Base-by-base conservation (phyloP, 768 basidiomycete genomes). In the Lactarius trivialis region DNA sequence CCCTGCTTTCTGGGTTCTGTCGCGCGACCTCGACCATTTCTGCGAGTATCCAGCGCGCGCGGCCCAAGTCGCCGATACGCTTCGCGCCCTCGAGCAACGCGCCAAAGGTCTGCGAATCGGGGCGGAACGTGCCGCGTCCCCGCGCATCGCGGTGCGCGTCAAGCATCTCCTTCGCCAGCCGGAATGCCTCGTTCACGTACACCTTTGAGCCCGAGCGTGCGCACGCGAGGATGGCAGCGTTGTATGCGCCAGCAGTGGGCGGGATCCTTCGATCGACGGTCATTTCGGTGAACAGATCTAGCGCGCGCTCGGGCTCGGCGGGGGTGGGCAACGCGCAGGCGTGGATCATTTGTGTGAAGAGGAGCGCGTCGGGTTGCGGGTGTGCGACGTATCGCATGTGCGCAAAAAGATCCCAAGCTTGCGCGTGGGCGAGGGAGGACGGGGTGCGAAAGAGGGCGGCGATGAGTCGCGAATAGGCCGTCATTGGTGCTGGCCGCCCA, bases 361-460 rank as follows among this genome's bases (percentile, higher is more conserved):
- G 77, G 26, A 79, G 73, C 15, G 77, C 77, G 65, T 89, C 85
- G 0, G 95, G 94, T 4, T 76, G 75, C 0, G 93, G 86, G 71
- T 98, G 93, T 1, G 96, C 92, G 15, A 91, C 90, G 64, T 97
- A 94, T 51, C 96, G 91, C 91, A 97, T 95, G 73, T 99, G 96
- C 2, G 89, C 78, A 72, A 92, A 98, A 43, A 98, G 81, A 70
- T 98, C 92, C 92, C 93, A 97, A 3, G 91, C 95, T 63, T 91
- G 86, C 0, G 90, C 88, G 34, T 81, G 82, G 2, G 82, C 82
- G 1, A 71, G 39, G 68, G 73, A 65, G 12, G 76, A 73, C 8
- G 75, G 77, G 30, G 77, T 75, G 48, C 77, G 76, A 67, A 82
- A 82, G 36, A 85, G 85, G 50, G 78, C 73, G 6, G 76, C 75